Percentiles rank a stretch among this genome's conserved stretches.
These are phyloP conservation scores for Penicillium sp. DNA, from an alignment of 2,329 filamentous ascomycete genomes.

Conservation along the genomic window DNA sequence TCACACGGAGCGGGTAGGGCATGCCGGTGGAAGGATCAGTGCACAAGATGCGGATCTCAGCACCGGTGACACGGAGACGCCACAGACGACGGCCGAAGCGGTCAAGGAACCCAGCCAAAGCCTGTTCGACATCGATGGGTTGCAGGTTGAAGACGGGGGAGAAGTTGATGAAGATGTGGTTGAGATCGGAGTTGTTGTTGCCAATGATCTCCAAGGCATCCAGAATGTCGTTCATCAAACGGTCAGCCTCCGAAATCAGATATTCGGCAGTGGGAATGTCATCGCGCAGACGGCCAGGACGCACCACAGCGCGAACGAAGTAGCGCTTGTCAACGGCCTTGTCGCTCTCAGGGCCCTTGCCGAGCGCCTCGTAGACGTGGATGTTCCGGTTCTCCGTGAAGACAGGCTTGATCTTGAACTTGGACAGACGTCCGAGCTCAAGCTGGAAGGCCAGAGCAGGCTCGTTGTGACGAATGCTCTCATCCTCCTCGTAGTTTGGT, in stretches of 20 bases:
- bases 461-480: conserved; percentile 94
- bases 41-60: conserved; percentile 97
- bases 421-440: conserved; percentile 85
- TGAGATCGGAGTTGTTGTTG: conserved; percentile 98
- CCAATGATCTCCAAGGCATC: conserved; percentile 97
- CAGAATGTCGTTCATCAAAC: conserved; percentile 94
- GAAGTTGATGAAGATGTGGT: conserved; percentile 99
- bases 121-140: conserved; percentile 85
- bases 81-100: conserved; percentile 92
- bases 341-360: conserved; percentile 90
- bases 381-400: conserved; percentile 99
- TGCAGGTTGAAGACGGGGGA: conserved; percentile 90
- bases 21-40: conserved; percentile 79
- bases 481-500: conserved; percentile 80
- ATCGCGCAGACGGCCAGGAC: conserved; percentile 87
- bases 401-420: conserved; percentile 97
- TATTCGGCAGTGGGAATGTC: conserved; percentile 99
- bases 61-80: conserved; percentile 92
- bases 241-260: conserved; percentile 92
- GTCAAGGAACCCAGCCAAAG: conserved; percentile 89
- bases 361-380: conserved; percentile 94
- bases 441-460: conserved; percentile 97
- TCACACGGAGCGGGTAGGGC: conserved; percentile 87
- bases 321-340: conserved; percentile 70
- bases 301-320: conserved; percentile 93